A percentile compares a stretch with the other conserved stretches of the same genome.
These are phyloP conservation scores for Diaporthe ampelina DNA, from an alignment of 2,329 filamentous ascomycete genomes.

Conservation along the genomic window DNA sequence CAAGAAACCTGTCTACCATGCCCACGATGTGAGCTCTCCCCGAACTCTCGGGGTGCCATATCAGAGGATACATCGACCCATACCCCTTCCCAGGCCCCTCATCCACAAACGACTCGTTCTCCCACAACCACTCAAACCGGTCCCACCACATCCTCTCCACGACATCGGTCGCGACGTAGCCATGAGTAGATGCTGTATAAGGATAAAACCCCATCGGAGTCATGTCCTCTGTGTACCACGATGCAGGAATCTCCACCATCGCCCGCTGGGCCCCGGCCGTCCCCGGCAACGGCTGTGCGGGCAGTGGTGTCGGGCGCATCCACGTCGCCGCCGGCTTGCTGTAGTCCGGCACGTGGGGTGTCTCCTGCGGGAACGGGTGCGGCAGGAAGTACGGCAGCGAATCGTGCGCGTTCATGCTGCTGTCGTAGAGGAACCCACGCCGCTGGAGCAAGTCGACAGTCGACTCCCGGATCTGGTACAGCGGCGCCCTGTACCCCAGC, in stretches of 20 bases:
- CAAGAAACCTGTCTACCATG: slow-evolving; percentile 60
- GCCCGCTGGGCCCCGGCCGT: slow-evolving; percentile 41
- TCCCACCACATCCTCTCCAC: slow-evolving; percentile 74
- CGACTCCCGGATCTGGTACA: slow-evolving; percentile 61
- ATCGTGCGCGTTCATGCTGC: slow-evolving; percentile 60
- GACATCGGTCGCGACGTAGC: slow-evolving; percentile 69
- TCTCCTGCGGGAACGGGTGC: slow-evolving; percentile 46
- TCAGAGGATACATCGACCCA: slow-evolving; percentile 57
- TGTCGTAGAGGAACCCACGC: slow-evolving; percentile 61
- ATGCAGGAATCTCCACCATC: slow-evolving; percentile 61
- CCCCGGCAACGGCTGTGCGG: slow-evolving; percentile 43
- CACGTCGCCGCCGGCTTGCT: slow-evolving; percentile 54
- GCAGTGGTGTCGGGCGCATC: slow-evolving; percentile 57
- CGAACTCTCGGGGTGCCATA: slow-evolving; percentile 71
- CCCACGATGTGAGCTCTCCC: slow-evolving; percentile 73
- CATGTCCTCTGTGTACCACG: slow-evolving; percentile 65
- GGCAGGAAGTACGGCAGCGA: slow-evolving; percentile 60
- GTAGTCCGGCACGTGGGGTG: slow-evolving; percentile 56
- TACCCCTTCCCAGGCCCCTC: slow-evolving; percentile 2
- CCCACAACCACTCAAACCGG: slow-evolving; percentile 68
- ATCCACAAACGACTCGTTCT: slow-evolving; percentile 55
- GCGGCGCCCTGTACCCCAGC: slow-evolving; percentile 61
- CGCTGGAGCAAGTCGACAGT: slow-evolving; percentile 60
- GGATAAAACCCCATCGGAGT: slow-evolving; percentile 62
- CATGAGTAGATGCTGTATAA: slow-evolving; percentile 64